Evolutionary conservation across 306 rosid genomes (phyloP).

Genomic region (Acacia acuminata): DNA sequence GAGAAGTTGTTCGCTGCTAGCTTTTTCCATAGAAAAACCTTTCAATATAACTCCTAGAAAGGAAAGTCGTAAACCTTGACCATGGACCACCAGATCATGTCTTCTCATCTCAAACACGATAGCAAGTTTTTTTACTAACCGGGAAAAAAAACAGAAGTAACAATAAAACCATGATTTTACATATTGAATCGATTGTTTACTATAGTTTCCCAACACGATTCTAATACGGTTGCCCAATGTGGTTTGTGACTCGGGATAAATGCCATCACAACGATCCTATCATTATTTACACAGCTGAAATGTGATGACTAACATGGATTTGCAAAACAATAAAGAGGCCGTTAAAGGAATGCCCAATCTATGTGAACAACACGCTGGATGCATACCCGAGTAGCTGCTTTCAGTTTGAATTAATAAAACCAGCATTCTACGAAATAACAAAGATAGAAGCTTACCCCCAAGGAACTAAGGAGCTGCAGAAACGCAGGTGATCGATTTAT

Average conservation of each 20-base stretch:
- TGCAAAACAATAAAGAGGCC: background rate
- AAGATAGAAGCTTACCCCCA: background rate
- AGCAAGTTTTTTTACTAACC: background rate
- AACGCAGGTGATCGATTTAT: background rate
- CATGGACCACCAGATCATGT: slow-evolving; percentile 9
- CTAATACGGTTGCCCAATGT: background rate
- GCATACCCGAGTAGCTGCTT: background rate
- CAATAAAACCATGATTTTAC: background rate
- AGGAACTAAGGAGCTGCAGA: background rate
- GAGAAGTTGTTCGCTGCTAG: background rate
- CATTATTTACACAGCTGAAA: slow-evolving; percentile 10
- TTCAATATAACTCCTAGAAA: background rate
- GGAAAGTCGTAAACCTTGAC: background rate
- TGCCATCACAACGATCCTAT: slow-evolving; percentile 18
- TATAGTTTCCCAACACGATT: background rate
- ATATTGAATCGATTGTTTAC: slow-evolving; percentile 17
- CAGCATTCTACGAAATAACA: background rate
- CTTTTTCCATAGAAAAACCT: slow-evolving; percentile 23
- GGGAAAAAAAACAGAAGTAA: background rate
- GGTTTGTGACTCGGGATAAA: slow-evolving; percentile 1
- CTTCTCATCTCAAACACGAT: background rate
- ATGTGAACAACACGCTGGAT: slow-evolving; percentile 3
- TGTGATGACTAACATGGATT: background rate
- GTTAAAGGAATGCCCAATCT: background rate
- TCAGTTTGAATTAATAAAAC: slow-evolving; percentile 13